These are phyloP conservation scores for Magnaporthales sp. DNA, from an alignment of 2,329 filamentous ascomycete species.

Conservation along the genomic window DNA sequence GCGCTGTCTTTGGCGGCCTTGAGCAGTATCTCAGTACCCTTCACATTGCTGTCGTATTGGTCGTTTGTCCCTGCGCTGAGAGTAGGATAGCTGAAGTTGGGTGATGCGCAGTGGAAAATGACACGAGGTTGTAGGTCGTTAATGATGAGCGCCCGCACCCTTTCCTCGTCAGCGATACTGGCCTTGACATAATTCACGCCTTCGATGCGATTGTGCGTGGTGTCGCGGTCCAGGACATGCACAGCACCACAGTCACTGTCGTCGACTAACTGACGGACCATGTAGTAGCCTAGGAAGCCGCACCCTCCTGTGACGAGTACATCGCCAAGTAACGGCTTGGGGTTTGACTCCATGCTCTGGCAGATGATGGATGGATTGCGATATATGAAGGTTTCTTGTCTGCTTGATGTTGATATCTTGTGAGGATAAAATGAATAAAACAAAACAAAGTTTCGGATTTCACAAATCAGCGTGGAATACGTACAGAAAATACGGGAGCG, in stretches of 20 bases:
- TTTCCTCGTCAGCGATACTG: slow-evolving; percentile 15
- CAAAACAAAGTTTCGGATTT: no score
- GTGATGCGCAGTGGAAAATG: slow-evolving; percentile 24
- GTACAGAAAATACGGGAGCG: no score
- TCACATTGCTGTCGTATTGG: slow-evolving; percentile 20
- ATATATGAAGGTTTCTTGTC: not conserved
- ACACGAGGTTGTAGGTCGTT: slow-evolving; percentile 15
- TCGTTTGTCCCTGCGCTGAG: slow-evolving; percentile 7
- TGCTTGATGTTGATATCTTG: not conserved
- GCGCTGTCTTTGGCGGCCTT: slow-evolving; percentile 11
- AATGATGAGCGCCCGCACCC: slow-evolving; percentile 13
- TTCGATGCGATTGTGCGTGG: slow-evolving; percentile 15
- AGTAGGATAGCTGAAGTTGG: slow-evolving; percentile 15
- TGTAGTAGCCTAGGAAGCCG: slow-evolving; percentile 23
- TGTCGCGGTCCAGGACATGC: slow-evolving; percentile 19
- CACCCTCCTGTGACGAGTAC: slow-evolving; percentile 23
- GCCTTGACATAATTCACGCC: slow-evolving; percentile 17
- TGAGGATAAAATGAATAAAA: not conserved
- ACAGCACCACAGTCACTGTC: slow-evolving; percentile 15
- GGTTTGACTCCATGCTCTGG: not conserved
- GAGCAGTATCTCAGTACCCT: slow-evolving; percentile 21
- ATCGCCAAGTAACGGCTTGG: slow-evolving; percentile 7
- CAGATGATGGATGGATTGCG: not conserved
- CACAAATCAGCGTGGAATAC: no score
- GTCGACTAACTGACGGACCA: slow-evolving; percentile 18